phyloP scores from a whole-genome alignment of 148 eudicot genomes.

The Camellia granthamiana region DNA sequence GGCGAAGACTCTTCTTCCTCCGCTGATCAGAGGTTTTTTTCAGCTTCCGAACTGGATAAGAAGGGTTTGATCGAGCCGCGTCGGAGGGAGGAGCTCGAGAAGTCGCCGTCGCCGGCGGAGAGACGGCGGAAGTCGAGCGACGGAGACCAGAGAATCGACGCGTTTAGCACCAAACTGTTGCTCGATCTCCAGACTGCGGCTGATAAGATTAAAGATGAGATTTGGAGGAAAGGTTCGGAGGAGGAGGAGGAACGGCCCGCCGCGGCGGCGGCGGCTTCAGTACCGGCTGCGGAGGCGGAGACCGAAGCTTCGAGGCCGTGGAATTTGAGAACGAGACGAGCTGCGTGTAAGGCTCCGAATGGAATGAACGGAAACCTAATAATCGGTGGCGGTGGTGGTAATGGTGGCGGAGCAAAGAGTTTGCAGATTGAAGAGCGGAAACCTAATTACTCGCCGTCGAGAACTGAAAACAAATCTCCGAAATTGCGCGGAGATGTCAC shows the following conservation, averaged over 20 bases:
- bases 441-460: slow-evolving; percentile 27
- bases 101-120: slow-evolving; percentile 13
- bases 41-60: slow-evolving; percentile 12
- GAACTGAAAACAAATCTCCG: slow-evolving; percentile 30
- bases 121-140: slow-evolving; percentile 8
- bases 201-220: slow-evolving; percentile 48
- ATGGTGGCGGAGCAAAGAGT: slow-evolving; percentile 18
- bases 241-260: slow-evolving; percentile 16
- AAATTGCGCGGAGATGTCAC: slow-evolving; percentile 6
- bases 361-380: slow-evolving; percentile 8
- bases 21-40: slow-evolving; percentile 18
- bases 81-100: not conserved
- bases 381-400: slow-evolving; percentile 3
- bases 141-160: slow-evolving; percentile 47
- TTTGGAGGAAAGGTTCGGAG: slow-evolving; percentile 32
- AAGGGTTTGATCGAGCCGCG: slow-evolving; percentile 14
- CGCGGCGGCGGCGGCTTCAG: slow-evolving; percentile 18
- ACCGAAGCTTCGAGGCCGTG: slow-evolving; percentile 41
- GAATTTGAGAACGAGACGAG: slow-evolving; percentile 71
- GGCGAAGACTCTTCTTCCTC: slow-evolving; percentile 7
- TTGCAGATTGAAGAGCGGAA: slow-evolving; percentile 21
- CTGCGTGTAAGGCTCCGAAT: slow-evolving; percentile 43
- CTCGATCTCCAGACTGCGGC: slow-evolving; percentile 55
- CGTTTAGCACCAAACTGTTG: slow-evolving; percentile 54
- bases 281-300: not conserved